These are phyloP conservation scores for Sclerotinia spermophila DNA, from an alignment of 2,329 filamentous ascomycete genomes.

Conservation along the genomic window DNA sequence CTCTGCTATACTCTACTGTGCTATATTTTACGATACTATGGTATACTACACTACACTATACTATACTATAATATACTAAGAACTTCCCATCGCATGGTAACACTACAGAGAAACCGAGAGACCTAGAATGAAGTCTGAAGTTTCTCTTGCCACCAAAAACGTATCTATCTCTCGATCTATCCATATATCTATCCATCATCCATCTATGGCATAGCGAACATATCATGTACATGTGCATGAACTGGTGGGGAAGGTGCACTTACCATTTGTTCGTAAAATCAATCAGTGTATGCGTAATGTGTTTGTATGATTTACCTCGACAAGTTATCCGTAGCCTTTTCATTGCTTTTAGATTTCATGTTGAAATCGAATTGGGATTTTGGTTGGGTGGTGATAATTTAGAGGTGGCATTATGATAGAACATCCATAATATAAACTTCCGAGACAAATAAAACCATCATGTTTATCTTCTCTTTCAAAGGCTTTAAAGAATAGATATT, in stretches of 20 bases:
- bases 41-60: too few species aligned
- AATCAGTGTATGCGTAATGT: conserved; percentile 18
- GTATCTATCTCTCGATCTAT: too few species aligned
- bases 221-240: conserved; percentile 25
- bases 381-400: background rate
- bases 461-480: background rate
- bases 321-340: conserved; percentile 16
- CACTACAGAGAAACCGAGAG: too few species aligned
- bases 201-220: too few species aligned
- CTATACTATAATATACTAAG: too few species aligned
- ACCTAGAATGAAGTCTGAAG: too few species aligned
- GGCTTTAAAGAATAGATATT: background rate
- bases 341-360: background rate
- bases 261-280: conserved; percentile 19
- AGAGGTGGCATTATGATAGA: background rate
- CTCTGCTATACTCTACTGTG: too few species aligned
- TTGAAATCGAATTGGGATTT: background rate
- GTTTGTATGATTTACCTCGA: conserved; percentile 30
- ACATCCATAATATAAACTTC: background rate
- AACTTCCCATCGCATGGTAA: too few species aligned
- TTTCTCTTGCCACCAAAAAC: too few species aligned
- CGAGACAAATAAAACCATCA: background rate
- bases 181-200: too few species aligned
- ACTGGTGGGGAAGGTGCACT: conserved; percentile 35
- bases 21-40: too few species aligned